A percentile compares a stretch with the other conserved stretches of the same genome.
phyloP scores from a whole-genome alignment of 2,329 filamentous ascomycete genomes.

The Pestalotiopsis sp. region DNA sequence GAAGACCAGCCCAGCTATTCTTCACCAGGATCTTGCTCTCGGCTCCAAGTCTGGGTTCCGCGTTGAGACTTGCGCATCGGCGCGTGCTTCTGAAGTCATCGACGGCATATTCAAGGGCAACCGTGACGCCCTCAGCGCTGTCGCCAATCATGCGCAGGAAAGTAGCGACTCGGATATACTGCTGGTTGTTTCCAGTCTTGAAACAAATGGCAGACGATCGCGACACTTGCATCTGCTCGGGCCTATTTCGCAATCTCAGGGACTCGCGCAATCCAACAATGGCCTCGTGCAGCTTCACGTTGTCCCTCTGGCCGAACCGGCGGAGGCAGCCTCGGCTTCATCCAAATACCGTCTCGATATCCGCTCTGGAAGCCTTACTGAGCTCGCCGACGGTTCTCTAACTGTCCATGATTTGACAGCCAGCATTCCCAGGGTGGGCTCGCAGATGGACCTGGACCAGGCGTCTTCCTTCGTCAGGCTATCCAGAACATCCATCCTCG shows the following conservation, averaged over 20 bases:
- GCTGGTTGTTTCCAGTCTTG: constrained; percentile 47
- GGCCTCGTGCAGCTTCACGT: constrained; percentile 29
- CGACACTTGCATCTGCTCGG: constrained; percentile 31
- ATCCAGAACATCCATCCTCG: constrained; percentile 66
- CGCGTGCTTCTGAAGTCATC: constrained; percentile 48
- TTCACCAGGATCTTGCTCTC: constrained; percentile 42
- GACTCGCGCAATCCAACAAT: constrained; percentile 15
- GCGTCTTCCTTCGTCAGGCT: constrained; percentile 66
- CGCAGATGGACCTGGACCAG: constrained; percentile 51
- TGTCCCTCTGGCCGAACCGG: constrained; percentile 22
- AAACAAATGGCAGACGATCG: constrained; percentile 23
- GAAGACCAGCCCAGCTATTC: constrained; percentile 43
- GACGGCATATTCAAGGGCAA: constrained; percentile 58
- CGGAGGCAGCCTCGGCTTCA: constrained; percentile 8
- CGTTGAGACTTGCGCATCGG: constrained; percentile 52
- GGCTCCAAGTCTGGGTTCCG: constrained; percentile 36
- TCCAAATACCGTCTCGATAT: constrained; percentile 59
- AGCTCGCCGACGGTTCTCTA: constrained; percentile 56
- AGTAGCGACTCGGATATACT: constrained; percentile 54
- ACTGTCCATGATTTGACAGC: constrained; percentile 65
- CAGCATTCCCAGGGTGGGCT: constrained; percentile 62
- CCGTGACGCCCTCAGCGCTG: constrained; percentile 52
- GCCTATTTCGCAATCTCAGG: constrained; percentile 20
- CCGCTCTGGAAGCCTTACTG: constrained; percentile 64
- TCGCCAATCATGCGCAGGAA: constrained; percentile 48